Evolutionary conservation across 495 filamentous ascomycete species (phyloP).

Genomic region (Cetradonia linearis): DNA sequence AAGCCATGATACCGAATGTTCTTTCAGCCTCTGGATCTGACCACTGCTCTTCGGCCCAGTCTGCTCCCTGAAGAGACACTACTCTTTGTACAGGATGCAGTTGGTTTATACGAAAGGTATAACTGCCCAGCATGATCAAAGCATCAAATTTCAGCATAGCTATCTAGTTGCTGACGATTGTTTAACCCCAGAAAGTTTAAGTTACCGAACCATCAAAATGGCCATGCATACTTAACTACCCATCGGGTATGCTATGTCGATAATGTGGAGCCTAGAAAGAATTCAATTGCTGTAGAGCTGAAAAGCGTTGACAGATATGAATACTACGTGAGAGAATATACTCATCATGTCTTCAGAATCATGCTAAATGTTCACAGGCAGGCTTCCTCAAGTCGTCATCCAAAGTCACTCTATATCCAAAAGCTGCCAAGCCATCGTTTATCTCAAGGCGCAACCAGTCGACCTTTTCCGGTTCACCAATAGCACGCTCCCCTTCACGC

Average conservation of each 20-base stretch:
- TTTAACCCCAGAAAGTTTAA: conserved; percentile 68
- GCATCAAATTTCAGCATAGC: neutral
- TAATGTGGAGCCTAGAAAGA: conserved; percentile 72
- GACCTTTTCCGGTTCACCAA: conserved; percentile 23
- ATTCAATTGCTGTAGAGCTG: conserved; percentile 75
- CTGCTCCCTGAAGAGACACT: conserved; percentile 83
- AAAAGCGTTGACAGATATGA: conserved; percentile 87
- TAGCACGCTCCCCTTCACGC: conserved; percentile 32
- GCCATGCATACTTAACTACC: conserved; percentile 90
- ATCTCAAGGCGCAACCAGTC: conserved; percentile 33
- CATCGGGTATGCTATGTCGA: conserved; percentile 94
- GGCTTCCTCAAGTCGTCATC: conserved; percentile 91
- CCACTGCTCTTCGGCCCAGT: conserved; percentile 83
- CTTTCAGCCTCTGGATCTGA: conserved; percentile 87
- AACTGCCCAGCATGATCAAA: neutral
- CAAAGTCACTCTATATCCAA: conserved; percentile 83
- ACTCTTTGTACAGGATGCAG: conserved; percentile 92
- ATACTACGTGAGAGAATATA: conserved; percentile 56
- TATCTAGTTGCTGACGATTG: conserved; percentile 13
- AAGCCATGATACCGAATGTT: conserved; percentile 61
- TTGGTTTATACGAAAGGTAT: conserved; percentile 95
- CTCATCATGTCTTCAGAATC: conserved; percentile 19
- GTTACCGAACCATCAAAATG: conserved; percentile 86
- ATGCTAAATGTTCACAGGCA: conserved; percentile 43
- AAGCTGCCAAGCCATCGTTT: conserved; percentile 49